Base-by-base conservation (phyloP, 2,329 filamentous ascomycete species). In the Aspergillus udagawae region DNA sequence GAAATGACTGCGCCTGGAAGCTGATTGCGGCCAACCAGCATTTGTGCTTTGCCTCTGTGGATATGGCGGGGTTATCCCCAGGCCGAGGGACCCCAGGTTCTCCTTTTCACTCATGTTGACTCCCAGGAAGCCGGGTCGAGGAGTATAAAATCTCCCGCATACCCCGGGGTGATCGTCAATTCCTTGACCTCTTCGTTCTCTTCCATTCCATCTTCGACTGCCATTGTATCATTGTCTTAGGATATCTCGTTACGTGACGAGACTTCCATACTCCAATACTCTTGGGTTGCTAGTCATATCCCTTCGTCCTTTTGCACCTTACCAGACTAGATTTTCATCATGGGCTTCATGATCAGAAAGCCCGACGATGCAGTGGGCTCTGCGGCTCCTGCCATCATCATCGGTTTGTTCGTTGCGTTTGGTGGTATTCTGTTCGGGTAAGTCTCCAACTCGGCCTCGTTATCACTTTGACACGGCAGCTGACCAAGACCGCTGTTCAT, bases 391-490 rank as follows among this genome's bases (percentile, higher is more conserved):
- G 79, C 79, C 53, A 80, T 82, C 63, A 41, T 83, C 14, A 81
- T 85, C 70, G 83, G 82, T 63, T 77, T 81, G 51, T 85, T 85
- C 62, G 82, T 82, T 32, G 79, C 82, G 17, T 84, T 84, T 69
- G 82, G 82, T 59, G 82, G 82, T 66, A 79, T 84, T 58, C 78
- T 84, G 63, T 84, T 83, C 65, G 82, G 82, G 60, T 84, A 66
- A 23, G 72, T 77, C 44, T 72, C 32, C 28, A 4, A 29, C 28
- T 38, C 32, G 14, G 14, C 5, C 32, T 17, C 32, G 6, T 68
- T 56, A 66, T n/a, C 1, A 48, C 17, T 6, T 47, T 17, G 17
- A 17, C 45, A 1, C 12, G 4, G 1, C 29, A 42, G 10, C n/a
- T 50, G 47, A 52, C 9, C 60, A 56, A 56, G 53, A 27, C 27